Base-by-base conservation (phyloP, 768 basidiomycete genomes). In the Pholiota molesta region DNA sequence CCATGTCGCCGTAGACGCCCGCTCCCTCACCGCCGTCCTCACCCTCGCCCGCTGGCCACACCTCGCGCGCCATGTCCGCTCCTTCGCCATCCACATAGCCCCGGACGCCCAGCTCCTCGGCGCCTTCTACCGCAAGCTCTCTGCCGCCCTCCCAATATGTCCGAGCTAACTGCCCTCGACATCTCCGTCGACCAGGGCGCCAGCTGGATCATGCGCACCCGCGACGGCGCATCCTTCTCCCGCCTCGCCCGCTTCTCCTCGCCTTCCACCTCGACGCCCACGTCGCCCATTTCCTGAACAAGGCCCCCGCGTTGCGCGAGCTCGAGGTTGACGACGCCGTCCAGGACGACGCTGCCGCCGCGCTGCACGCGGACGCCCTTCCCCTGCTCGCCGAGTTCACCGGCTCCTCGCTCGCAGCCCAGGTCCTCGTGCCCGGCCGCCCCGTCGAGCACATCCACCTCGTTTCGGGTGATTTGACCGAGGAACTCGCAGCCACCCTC, bases 401-500 rank as follows among this genome's bases (percentile, higher is more conserved):
- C 55, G 91, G 89, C 21, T 85, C 90, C 19, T 76, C 83, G 33
- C 74, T 80, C 54, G 80, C 80, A 21, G 87, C 90, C 23, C 74
- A 78, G 55, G 72, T 76, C 26, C 74, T 92, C 66, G 80, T 89
- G 3, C 88, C 88, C 47, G 85, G 86, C 16, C 84, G 90, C 21
- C 89, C 91, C 10, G 79, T 92, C 40, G 75, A 83, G 62, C 81
- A 80, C 68, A 79, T 92, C 53, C 83, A 86, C 71, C 80, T 92
- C 59, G 82, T 80, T 61, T 83, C 79, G n/a, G 80, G 85, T 31
- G 83, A 85, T 72, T 74, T 91, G 63, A 77, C 82, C 23, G 84
- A 86, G 65, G 83, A 81, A 28, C 80, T 86, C 67, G 77, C 89
- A 23, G 76, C 77, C 49, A 74, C 74, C 29, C 79, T 91, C 52